phyloP scores from a whole-genome alignment of 345 rosid species.

The Camelina sativa region DNA sequence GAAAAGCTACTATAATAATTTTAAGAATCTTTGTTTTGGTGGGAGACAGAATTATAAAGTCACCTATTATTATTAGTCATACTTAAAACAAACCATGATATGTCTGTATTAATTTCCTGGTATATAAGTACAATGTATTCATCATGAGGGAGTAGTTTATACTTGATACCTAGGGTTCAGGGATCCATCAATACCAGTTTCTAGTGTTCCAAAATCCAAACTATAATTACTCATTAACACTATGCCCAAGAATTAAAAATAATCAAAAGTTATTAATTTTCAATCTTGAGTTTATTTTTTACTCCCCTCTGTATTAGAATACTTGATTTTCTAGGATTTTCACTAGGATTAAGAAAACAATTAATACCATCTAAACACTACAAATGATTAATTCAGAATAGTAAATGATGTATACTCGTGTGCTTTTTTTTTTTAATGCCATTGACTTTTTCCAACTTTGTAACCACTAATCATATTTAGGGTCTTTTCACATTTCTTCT shows the following conservation, averaged over 20 bases:
- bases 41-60: constrained; percentile 40
- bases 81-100: constrained; percentile 26
- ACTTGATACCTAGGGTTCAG: background rate
- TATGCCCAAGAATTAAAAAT: background rate
- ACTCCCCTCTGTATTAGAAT: too few species aligned
- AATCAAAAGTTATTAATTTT: background rate
- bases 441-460: too few species aligned
- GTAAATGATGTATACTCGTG: too few species aligned
- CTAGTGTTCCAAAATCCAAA: background rate
- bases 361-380: too few species aligned
- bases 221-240: constrained; percentile 10
- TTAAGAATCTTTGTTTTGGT: constrained; percentile 31
- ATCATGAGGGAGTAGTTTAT: constrained; percentile 9
- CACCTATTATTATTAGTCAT: constrained; percentile 11
- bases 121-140: background rate
- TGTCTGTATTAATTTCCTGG: background rate
- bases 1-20: background rate
- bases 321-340: too few species aligned
- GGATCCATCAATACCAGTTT: background rate
- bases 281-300: too few species aligned
- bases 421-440: too few species aligned
- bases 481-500: too few species aligned
- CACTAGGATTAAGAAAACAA: too few species aligned
- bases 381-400: too few species aligned
- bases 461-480: too few species aligned